Evolutionary conservation across 2,329 filamentous ascomycete species (phyloP), one percentile per base, ranked within the genome.

Genomic region (Graphilbum fragrans): DNA sequence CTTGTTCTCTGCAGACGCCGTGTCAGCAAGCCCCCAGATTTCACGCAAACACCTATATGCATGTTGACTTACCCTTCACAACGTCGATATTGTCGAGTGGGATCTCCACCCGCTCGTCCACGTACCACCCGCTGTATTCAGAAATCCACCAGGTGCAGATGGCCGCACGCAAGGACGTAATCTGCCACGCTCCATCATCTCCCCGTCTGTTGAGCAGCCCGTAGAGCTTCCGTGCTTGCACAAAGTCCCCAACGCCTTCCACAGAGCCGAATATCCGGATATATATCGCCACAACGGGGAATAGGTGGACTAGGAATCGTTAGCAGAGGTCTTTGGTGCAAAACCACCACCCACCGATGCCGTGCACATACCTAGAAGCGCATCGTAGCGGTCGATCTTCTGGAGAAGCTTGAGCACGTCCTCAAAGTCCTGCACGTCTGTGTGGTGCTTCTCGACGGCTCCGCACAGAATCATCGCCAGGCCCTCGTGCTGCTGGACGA

Each of bases 41-140:
- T n/a, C n/a, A n/a, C n/a, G n/a, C n/a, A n/a, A n/a, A n/a, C n/a
- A n/a, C n/a, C n/a, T n/a, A n/a, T n/a, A n/a, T n/a, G n/a, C n/a
- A n/a, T n/a, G 9, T 27, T 18, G 21, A 43, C 59, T 53, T 49
- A 70, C 66, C 66, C 58, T 71, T 63, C 49, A 77, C 72, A 14
- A 85, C 62, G 53, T 87, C 76, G 42, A 82, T 72, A 37, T 72
- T 74, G 35, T 69, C 67, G 22, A 78, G 66, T 21, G 68, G 69
- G 47, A 73, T 67, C 27, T 75, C 70, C 18, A 75, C 52, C 37
- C 45, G 46, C 18, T 81, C 74, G 51, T 94, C 86, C 44, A 85
- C 70, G 56, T 88, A 94, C 68, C 86, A 85, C 3, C 86, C 86
- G 50, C 85, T 92, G 61, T 95, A 95, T 54, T 96, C 87, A 25